These are phyloP conservation scores for Capsicum chinense DNA, from an alignment of 257 asterid genomes.

Conservation along the genomic window DNA sequence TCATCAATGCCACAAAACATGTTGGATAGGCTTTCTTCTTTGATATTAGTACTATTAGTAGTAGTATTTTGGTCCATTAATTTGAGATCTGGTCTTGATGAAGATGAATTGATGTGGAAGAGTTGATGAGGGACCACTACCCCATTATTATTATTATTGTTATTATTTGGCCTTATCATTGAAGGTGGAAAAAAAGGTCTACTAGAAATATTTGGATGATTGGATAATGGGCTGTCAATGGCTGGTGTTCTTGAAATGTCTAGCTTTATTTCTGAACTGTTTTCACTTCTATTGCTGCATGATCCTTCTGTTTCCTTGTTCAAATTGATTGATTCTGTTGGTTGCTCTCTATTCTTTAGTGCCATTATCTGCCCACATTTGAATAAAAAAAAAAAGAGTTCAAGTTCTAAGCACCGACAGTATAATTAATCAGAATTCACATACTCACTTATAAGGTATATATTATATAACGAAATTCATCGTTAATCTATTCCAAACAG, in stretches of 20 bases:
- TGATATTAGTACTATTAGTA: constrained; percentile 36
- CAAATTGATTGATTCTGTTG: constrained; percentile 88
- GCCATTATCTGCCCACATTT: constrained; percentile 67
- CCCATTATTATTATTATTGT: constrained; percentile 7
- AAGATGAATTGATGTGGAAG: constrained; percentile 41
- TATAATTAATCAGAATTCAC: neutral
- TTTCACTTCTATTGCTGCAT: constrained; percentile 88
- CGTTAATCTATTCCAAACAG: neutral
- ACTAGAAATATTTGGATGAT: constrained; percentile 41
- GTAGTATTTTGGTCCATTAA: constrained; percentile 46
- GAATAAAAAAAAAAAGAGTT: neutral
- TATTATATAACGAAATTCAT: neutral
- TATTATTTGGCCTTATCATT: constrained; percentile 46
- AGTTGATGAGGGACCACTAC: constrained; percentile 40
- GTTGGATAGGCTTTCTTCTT: constrained; percentile 83
- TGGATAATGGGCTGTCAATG: constrained; percentile 63
- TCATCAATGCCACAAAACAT: constrained; percentile 87
- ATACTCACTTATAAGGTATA: neutral
- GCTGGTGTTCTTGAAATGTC: constrained; percentile 70
- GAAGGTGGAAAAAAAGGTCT: constrained; percentile 56
- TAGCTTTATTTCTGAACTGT: constrained; percentile 84
- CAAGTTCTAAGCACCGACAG: neutral
- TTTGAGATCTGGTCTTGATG: constrained; percentile 53
- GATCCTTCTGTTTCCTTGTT: constrained; percentile 98
- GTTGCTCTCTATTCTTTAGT: constrained; percentile 78